Percentiles rank a stretch among this genome's conserved stretches.
phyloP scores from a whole-genome alignment of 768 basidiomycete species.

The Gautieria morchelliformis region DNA sequence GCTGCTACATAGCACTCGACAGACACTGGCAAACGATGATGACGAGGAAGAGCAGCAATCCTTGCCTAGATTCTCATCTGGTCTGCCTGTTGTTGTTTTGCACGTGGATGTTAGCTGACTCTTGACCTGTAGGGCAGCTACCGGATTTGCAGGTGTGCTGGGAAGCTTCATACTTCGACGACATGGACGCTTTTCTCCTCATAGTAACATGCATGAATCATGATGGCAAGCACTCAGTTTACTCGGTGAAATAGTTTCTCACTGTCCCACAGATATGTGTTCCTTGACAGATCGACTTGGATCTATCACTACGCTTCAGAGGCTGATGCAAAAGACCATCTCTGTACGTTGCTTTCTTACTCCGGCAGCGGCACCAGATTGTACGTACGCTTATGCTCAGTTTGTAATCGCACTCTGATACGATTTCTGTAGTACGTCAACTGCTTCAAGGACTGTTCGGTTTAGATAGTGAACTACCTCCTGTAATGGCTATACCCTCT shows the following conservation, averaged over 20 bases:
- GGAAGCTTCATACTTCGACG: constrained; percentile 39
- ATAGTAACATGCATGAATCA: neutral
- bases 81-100: neutral
- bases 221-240: constrained; percentile 16
- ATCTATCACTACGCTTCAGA: constrained; percentile 11
- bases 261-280: neutral
- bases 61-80: neutral
- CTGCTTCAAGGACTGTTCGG: constrained; percentile 22
- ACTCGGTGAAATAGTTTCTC: constrained; percentile 33
- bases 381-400: constrained; percentile 19
- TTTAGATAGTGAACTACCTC: constrained; percentile 7
- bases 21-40: constrained; percentile 41
- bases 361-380: constrained; percentile 16
- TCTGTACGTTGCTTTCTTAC: constrained; percentile 42
- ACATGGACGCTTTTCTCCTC: constrained; percentile 22
- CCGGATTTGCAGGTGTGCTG: constrained; percentile 26
- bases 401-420: neutral
- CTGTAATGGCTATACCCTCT: constrained; percentile 46
- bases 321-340: constrained; percentile 18
- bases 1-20: constrained; percentile 57
- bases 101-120: neutral
- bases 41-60: constrained; percentile 23
- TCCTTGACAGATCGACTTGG: constrained; percentile 6
- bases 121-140: constrained; percentile 6
- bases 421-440: constrained; percentile 13